phyloP scores from a whole-genome alignment of 768 basidiomycete species.

The Phanerochaete carnosa region DNA sequence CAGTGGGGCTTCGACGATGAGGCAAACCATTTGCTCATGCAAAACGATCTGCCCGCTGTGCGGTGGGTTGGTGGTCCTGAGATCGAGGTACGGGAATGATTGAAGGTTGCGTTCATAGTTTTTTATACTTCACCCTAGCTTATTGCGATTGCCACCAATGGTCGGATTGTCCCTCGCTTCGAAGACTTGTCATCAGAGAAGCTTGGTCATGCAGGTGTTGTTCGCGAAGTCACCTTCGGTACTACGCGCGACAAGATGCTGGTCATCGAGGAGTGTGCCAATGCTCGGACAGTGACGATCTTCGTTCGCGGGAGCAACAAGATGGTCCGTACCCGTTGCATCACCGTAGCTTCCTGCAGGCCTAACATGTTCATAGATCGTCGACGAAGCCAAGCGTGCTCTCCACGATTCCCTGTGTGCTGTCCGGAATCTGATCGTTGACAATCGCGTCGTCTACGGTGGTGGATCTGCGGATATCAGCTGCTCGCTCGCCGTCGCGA shows the following conservation, averaged over 20 bases:
- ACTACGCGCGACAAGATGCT: conserved; percentile 99
- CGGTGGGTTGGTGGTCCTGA: conserved; percentile 99
- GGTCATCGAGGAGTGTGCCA: conserved; percentile 98
- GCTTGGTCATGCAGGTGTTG: conserved; percentile 89
- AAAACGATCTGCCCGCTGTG: conserved; percentile 95
- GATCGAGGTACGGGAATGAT: conserved; percentile 69
- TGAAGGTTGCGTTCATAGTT: not conserved
- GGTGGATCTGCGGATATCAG: conserved; percentile 98
- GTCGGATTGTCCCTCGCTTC: conserved; percentile 96
- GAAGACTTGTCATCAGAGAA: conserved; percentile 92
- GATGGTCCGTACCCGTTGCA: conserved; percentile 61
- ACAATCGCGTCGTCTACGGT: conserved; percentile 97
- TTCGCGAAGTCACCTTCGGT: conserved; percentile 93
- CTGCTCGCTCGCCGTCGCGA: conserved; percentile 87
- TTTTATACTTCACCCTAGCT: conserved; percentile 46
- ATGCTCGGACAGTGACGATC: conserved; percentile 92
- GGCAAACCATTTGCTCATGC: conserved; percentile 96
- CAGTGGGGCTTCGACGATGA: conserved; percentile 99
- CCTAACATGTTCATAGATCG: conserved; percentile 59
- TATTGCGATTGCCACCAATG: conserved; percentile 97
- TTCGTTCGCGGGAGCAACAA: conserved; percentile 98
- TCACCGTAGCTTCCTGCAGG: not conserved
- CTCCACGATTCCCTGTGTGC: conserved; percentile 97
- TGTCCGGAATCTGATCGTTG: conserved; percentile 91
- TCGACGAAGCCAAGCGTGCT: conserved; percentile 97